Evolutionary conservation across 257 asterid species (phyloP).

Genomic region (Capsicum chinense): DNA sequence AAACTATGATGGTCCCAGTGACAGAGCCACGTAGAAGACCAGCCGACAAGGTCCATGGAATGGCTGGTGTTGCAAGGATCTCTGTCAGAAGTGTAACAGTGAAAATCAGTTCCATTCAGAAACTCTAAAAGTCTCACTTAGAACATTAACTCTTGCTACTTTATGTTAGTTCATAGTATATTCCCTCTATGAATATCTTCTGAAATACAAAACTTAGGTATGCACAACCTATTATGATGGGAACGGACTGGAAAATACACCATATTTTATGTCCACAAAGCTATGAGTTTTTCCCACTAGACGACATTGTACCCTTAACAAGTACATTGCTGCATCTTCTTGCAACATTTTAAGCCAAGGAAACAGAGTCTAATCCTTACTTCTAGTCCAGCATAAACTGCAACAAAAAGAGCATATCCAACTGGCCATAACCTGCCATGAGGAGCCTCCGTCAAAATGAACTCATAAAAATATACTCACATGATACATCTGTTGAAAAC

Average conservation of each 20-base stretch:
- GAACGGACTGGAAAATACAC: neutral
- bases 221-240: neutral
- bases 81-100: slow-evolving; percentile 39
- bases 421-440: slow-evolving; percentile 79
- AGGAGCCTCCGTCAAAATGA: slow-evolving; percentile 29
- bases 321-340: neutral
- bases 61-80: slow-evolving; percentile 95
- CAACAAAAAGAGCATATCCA: slow-evolving; percentile 92
- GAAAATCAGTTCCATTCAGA: slow-evolving; percentile 5
- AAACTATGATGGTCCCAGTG: slow-evolving; percentile 86
- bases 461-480: neutral
- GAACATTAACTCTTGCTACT: neutral
- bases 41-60: slow-evolving; percentile 96
- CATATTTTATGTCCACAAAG: neutral
- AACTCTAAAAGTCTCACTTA: neutral
- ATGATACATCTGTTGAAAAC: neutral
- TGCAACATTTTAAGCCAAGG: slow-evolving; percentile 30
- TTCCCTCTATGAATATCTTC: neutral
- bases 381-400: slow-evolving; percentile 92
- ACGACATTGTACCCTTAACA: neutral
- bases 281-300: neutral
- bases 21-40: slow-evolving; percentile 89
- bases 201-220: neutral
- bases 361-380: slow-evolving; percentile 52
- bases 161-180: neutral